Conservation (phyloP, 306 rosid species). For the cucumber (Cucumis sativus) region Cucumber_9930_V3 NC_026656.2:815001-815500, state of each 20-base stretch:
- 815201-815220: not conserved
- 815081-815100: not conserved
- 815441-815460: slow-evolving; percentile 65
- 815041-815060: not conserved
- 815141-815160: not conserved
- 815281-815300: slow-evolving; percentile 46
- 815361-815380: slow-evolving; percentile 18
- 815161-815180: not conserved
- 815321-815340: slow-evolving; percentile 19
- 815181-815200: not conserved
- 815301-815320: slow-evolving; percentile 29
- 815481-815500: slow-evolving; percentile 26
- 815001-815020: not conserved
- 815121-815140: not conserved
- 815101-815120: not conserved
- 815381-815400: slow-evolving; percentile 18
- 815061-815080: not conserved
- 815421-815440: slow-evolving; percentile 27
- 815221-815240: slow-evolving; percentile 23
- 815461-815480: slow-evolving; percentile 59
- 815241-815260: slow-evolving; percentile 2
- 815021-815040: not conserved
- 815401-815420: slow-evolving; percentile 20
- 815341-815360: slow-evolving; percentile 17
- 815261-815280: slow-evolving; percentile 59